A percentile compares a stretch with the other conserved stretches of the same genome.
phyloP scores from a whole-genome alignment of 169 alveolate species.

The Plasmodium coatneyi region DNA sequence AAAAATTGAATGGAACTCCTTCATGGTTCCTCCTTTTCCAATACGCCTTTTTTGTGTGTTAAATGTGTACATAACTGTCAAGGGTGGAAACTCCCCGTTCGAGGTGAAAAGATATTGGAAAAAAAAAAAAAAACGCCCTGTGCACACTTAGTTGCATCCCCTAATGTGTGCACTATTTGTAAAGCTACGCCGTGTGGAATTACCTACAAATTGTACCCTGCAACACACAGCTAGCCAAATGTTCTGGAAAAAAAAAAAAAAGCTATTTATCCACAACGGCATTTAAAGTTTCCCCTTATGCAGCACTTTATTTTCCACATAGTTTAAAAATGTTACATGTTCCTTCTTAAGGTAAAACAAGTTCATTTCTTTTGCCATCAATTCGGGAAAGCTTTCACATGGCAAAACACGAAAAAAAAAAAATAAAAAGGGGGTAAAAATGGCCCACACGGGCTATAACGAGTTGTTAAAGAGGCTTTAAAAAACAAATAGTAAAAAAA shows the following conservation, averaged over 20 bases:
- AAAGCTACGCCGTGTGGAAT: background rate
- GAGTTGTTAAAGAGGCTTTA: background rate
- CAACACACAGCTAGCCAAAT: constrained; percentile 52
- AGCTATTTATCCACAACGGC: background rate
- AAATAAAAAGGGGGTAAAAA: background rate
- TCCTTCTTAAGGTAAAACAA: background rate
- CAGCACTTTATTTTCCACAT: background rate
- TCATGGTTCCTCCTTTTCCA: background rate
- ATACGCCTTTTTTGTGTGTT: background rate
- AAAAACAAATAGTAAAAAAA: background rate
- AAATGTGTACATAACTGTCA: constrained; percentile 10
- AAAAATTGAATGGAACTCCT: constrained; percentile 5
- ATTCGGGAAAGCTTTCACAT: background rate
- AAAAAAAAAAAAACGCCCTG: background rate
- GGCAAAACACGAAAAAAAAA: background rate
- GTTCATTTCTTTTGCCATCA: background rate
- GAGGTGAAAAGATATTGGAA: background rate
- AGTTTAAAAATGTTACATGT: background rate
- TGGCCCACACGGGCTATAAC: background rate
- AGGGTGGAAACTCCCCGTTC: background rate
- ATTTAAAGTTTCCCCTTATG: background rate
- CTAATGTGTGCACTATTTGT: constrained; percentile 30
- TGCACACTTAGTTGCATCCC: background rate
- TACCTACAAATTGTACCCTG: background rate
- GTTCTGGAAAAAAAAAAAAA: constrained; percentile 15